Conservation (phyloP, 768 basidiomycete genomes). For the Chalciporus chontae region DNA sequence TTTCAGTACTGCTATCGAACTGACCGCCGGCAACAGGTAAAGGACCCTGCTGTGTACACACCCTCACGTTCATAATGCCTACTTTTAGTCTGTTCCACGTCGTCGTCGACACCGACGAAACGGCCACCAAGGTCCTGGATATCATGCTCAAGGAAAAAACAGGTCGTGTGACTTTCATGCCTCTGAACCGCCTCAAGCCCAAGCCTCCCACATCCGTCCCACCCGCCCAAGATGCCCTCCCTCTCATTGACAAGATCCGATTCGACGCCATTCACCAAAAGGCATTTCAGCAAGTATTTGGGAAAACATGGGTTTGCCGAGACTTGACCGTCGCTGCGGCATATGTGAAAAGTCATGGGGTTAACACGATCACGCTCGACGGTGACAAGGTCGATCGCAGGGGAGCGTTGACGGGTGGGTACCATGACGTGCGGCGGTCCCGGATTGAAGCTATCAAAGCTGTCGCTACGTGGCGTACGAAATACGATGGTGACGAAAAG, state of each 20-base stretch:
- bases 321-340: constrained; percentile 90
- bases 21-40: constrained; percentile 94
- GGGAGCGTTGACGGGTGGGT: constrained; percentile 94
- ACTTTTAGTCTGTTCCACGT: constrained; percentile 79
- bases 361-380: constrained; percentile 96
- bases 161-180: constrained; percentile 97
- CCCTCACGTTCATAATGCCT: constrained; percentile 4
- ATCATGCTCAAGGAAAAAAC: constrained; percentile 91
- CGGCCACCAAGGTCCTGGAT: constrained; percentile 87
- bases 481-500: constrained; percentile 61
- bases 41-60: neutral
- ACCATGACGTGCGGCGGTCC: constrained; percentile 87
- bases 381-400: constrained; percentile 98
- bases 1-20: constrained; percentile 90
- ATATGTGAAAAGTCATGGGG: constrained; percentile 90
- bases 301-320: constrained; percentile 93
- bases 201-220: constrained; percentile 57
- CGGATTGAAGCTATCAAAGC: constrained; percentile 83
- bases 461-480: constrained; percentile 71
- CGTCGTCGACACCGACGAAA: constrained; percentile 95
- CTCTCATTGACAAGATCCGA: constrained; percentile 76
- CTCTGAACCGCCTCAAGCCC: constrained; percentile 88
- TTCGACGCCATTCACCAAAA: constrained; percentile 69
- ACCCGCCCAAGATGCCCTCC: constrained; percentile 71
- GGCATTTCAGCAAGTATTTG: constrained; percentile 96